These are phyloP conservation scores for Pleurotus giganteus DNA, from an alignment of 768 basidiomycete genomes.

Conservation along the genomic window DNA sequence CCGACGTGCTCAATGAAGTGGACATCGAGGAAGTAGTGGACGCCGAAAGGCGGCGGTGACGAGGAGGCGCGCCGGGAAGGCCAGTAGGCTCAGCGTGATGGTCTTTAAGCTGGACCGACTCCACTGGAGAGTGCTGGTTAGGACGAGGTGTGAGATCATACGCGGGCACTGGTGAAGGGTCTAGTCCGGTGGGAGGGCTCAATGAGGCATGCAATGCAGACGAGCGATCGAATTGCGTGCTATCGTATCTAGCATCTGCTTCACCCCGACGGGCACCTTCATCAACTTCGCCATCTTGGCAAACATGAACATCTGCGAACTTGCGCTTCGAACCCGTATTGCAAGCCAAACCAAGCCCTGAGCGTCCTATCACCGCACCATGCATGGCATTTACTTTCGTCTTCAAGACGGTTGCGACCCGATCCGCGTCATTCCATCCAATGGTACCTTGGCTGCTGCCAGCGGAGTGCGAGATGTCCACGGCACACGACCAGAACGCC, in stretches of 20 bases:
- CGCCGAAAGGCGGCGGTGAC: no score
- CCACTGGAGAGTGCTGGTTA: no score
- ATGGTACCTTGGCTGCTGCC: constrained; percentile 1
- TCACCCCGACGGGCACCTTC: not conserved
- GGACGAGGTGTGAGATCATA: not conserved
- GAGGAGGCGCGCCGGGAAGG: no score
- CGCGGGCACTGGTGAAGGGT: not conserved
- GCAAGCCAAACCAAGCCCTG: not conserved
- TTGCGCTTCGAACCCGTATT: not conserved
- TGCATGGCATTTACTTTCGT: constrained; percentile 17
- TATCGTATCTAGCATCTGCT: not conserved
- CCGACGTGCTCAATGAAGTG: no score
- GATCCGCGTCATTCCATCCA: constrained; percentile 19
- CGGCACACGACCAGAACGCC: constrained; percentile 18
- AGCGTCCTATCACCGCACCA: not conserved
- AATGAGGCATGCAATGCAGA: not conserved
- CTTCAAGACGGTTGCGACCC: constrained; percentile 22
- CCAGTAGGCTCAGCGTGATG: no score
- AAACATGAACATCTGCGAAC: not conserved
- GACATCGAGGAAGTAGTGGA: no score
- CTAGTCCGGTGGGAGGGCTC: not conserved
- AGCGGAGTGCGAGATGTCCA: not conserved
- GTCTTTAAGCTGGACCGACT: no score
- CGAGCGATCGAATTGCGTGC: not conserved
- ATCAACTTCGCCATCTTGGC: not conserved